Percentiles rank a stretch among this genome's conserved stretches.
phyloP scores from a whole-genome alignment of 1,284 basidiomycete species.

The Omphalotus olearius region DNA sequence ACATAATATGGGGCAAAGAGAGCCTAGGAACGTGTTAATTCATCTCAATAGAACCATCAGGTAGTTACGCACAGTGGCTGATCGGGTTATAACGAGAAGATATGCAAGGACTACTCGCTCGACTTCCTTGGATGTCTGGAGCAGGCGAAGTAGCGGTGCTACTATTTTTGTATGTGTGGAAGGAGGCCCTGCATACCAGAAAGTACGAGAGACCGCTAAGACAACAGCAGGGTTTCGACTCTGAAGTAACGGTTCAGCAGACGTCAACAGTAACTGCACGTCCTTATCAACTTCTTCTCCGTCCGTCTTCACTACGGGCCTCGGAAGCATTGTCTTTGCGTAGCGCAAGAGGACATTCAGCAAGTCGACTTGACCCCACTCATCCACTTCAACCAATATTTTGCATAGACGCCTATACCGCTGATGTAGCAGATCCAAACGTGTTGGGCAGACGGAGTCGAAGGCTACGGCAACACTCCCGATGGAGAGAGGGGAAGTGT shows the following conservation, averaged over 20 bases:
- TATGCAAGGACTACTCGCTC: constrained; percentile 73
- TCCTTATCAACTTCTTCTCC: constrained; percentile 65
- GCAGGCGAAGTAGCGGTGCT: constrained; percentile 65
- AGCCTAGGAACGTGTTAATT: constrained; percentile 32
- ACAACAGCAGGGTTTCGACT: constrained; percentile 87
- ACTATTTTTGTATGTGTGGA: constrained; percentile 53
- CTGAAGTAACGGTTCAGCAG: constrained; percentile 73
- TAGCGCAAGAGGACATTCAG: constrained; percentile 82
- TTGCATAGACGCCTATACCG: constrained; percentile 87
- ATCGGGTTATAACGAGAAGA: constrained; percentile 57
- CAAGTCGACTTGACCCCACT: constrained; percentile 90
- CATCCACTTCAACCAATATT: constrained; percentile 86
- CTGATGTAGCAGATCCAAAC: constrained; percentile 83
- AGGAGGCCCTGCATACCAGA: constrained; percentile 70
- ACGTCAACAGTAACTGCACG: constrained; percentile 72
- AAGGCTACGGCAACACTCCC: constrained; percentile 88
- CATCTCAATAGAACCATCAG: constrained; percentile 1
- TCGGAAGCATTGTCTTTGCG: constrained; percentile 78
- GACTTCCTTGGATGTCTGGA: constrained; percentile 62
- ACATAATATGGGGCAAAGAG: constrained; percentile 58
- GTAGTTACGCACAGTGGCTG: constrained; percentile 50
- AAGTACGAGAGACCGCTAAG: constrained; percentile 64
- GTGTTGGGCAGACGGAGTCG: constrained; percentile 76
- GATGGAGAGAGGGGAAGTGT: constrained; percentile 85
- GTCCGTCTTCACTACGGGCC: constrained; percentile 45